Conservation (phyloP, 306 rosid genomes). For the Pyrus communis region DNA sequence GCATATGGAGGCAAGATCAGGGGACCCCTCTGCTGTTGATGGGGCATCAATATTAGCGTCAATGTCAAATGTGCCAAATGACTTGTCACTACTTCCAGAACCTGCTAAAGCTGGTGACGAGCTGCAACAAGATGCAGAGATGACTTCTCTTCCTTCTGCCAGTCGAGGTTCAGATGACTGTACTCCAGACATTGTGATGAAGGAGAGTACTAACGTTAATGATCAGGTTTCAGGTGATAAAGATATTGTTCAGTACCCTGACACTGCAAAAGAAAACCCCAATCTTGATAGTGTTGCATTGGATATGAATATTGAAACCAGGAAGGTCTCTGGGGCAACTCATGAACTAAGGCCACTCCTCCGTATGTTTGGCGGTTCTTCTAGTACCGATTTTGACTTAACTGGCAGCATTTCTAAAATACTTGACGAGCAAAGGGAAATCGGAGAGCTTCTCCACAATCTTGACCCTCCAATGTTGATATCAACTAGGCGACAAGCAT, state of each 20-base stretch:
- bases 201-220: slow-evolving; percentile 35
- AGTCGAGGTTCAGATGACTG: slow-evolving; percentile 37
- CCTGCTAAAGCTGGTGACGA: slow-evolving; percentile 49
- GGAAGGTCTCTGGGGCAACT: slow-evolving; percentile 41
- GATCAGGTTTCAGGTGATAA: slow-evolving; percentile 43
- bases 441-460: slow-evolving; percentile 58
- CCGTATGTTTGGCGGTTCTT: slow-evolving; percentile 54
- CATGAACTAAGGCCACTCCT: slow-evolving; percentile 48
- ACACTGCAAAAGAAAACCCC: slow-evolving; percentile 42
- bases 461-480: slow-evolving; percentile 43
- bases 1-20: slow-evolving; percentile 68
- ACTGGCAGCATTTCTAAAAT: slow-evolving; percentile 57
- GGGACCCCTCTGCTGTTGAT: slow-evolving; percentile 84
- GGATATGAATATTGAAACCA: slow-evolving; percentile 39
- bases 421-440: slow-evolving; percentile 55
- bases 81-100: slow-evolving; percentile 52
- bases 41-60: slow-evolving; percentile 89
- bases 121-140: slow-evolving; percentile 43
- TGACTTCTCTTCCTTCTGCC: slow-evolving; percentile 42
- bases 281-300: slow-evolving; percentile 39
- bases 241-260: slow-evolving; percentile 38
- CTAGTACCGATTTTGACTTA: slow-evolving; percentile 51
- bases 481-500: slow-evolving; percentile 64
- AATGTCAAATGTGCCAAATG: slow-evolving; percentile 59
- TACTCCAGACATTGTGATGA: slow-evolving; percentile 43